Conservation (phyloP, 2,329 filamentous ascomycete species). For the Aspergillus sp. region DNA sequence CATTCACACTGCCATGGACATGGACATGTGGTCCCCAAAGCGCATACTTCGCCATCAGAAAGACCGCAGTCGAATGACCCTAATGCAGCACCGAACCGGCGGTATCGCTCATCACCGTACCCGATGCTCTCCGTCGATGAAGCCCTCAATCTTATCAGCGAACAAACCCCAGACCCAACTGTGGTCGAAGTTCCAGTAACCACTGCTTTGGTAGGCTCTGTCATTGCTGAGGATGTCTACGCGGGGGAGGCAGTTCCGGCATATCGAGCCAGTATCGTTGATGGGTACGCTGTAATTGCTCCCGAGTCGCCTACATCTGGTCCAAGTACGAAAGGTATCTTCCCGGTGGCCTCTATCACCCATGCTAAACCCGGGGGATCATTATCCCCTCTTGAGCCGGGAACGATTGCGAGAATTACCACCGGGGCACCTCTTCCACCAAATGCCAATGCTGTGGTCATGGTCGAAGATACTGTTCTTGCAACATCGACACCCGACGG, state of each 20-base stretch:
- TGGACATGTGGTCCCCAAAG: conserved; percentile 61
- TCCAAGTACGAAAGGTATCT: conserved; percentile 65
- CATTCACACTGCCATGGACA: conserved; percentile 49
- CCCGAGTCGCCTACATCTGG: conserved; percentile 47
- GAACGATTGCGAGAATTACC: conserved; percentile 83
- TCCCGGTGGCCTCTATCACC: conserved; percentile 80
- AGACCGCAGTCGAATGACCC: conserved; percentile 57
- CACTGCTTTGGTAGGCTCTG: conserved; percentile 63
- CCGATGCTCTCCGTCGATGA: conserved; percentile 85
- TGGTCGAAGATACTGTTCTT: conserved; percentile 90
- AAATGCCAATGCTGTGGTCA: conserved; percentile 85
- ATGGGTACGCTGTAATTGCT: conserved; percentile 83
- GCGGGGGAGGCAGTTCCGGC: conserved; percentile 83
- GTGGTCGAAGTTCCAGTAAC: conserved; percentile 58
- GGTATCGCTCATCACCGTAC: conserved; percentile 83
- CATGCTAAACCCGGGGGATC: conserved; percentile 73
- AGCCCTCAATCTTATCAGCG: conserved; percentile 67
- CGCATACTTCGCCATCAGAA: conserved; percentile 66
- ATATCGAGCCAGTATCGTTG: conserved; percentile 92
- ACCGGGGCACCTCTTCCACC: conserved; percentile 88
- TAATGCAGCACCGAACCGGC: conserved; percentile 56
- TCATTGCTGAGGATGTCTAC: conserved; percentile 77
- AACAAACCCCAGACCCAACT: conserved; percentile 64
- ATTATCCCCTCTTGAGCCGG: conserved; percentile 57
- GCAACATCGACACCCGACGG: conserved; percentile 72